Conservation (phyloP, 169 alveolate genomes). For the Plasmodium gaboni region DNA sequence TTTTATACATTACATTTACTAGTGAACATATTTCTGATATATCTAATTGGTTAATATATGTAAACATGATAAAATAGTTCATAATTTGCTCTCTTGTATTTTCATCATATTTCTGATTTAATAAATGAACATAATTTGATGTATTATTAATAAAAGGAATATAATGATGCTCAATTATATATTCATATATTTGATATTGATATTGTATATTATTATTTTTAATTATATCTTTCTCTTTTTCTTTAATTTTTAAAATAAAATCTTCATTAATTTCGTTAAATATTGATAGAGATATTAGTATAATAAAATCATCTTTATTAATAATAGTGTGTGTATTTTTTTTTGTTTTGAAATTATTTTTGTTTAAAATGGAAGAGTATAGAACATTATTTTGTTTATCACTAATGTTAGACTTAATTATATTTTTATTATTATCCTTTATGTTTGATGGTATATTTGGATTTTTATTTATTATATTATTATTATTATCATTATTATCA, state of each 20-base stretch:
- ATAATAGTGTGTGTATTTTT: slow-evolving; percentile 33
- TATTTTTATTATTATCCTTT: too few relatives aligned
- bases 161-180: slow-evolving; percentile 42
- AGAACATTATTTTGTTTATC: not conserved
- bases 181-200: slow-evolving; percentile 20
- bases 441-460: too few relatives aligned
- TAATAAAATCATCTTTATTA: slow-evolving; percentile 32
- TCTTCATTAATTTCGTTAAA: slow-evolving; percentile 66
- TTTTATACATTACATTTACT: slow-evolving; percentile 20
- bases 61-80: slow-evolving; percentile 56
- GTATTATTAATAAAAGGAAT: slow-evolving; percentile 36
- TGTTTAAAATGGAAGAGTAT: not conserved
- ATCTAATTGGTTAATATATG: slow-evolving; percentile 47
- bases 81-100: slow-evolving; percentile 51
- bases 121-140: slow-evolving; percentile 11
- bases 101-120: slow-evolving; percentile 23
- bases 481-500: not conserved
- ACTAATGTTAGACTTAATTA: not conserved
- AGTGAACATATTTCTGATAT: slow-evolving; percentile 34
- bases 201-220: not conserved
- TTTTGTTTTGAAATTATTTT: slow-evolving; percentile 18
- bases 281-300: slow-evolving; percentile 31
- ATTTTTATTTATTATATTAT: slow-evolving; percentile 2
- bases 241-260: slow-evolving; percentile 34
- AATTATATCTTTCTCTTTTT: slow-evolving; percentile 7